These are phyloP conservation scores for Amniculicola lignicola DNA, from an alignment of 495 filamentous ascomycete species.

Conservation along the genomic window DNA sequence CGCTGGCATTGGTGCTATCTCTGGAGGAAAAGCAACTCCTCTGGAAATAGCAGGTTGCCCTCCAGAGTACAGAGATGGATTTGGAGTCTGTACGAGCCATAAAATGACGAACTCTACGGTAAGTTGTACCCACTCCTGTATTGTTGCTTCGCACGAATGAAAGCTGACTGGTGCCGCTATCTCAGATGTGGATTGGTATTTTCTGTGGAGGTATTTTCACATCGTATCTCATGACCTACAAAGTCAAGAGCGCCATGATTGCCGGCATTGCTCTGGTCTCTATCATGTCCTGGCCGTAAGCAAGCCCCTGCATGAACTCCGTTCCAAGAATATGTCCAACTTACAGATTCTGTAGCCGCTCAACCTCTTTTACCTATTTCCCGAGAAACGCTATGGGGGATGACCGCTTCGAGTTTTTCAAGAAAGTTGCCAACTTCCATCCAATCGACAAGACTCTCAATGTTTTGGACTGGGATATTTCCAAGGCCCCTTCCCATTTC, in stretches of 20 bases:
- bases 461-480: conserved; percentile 67
- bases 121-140: no score
- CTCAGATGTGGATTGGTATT: conserved; percentile 73
- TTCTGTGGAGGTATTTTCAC: conserved; percentile 80
- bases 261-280: conserved; percentile 76
- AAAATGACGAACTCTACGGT: conserved; percentile 70
- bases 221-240: conserved; percentile 73
- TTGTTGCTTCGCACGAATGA: no score
- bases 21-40: conserved; percentile 57
- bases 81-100: conserved; percentile 51
- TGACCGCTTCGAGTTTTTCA: conserved; percentile 74
- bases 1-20: conserved; percentile 73
- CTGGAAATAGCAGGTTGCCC: conserved; percentile 71
- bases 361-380: conserved; percentile 72
- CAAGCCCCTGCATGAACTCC: background rate
- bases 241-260: conserved; percentile 78
- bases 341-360: conserved; percentile 41
- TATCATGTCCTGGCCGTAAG: conserved; percentile 74
- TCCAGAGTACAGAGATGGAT: conserved; percentile 36
- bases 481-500: conserved; percentile 62
- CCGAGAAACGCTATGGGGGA: conserved; percentile 64
- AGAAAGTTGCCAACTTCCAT: conserved; percentile 76
- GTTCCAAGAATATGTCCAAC: background rate
- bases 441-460: conserved; percentile 62
- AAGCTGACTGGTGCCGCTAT: conserved; percentile 12